phyloP scores from a whole-genome alignment of 257 asterid species.

The Fraxinus quadrangulata region DNA sequence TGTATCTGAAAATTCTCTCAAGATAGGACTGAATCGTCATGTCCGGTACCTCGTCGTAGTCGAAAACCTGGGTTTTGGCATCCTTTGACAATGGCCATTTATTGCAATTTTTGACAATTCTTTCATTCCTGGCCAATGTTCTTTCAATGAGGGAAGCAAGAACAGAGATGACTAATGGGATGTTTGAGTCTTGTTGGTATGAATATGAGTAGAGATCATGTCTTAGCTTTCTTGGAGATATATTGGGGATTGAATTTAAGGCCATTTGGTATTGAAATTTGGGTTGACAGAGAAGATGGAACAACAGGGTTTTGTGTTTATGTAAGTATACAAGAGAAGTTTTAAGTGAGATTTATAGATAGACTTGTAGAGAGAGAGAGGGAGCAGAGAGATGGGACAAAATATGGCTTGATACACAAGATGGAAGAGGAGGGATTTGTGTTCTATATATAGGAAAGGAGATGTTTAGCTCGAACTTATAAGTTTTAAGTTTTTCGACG shows the following conservation, averaged over 20 bases:
- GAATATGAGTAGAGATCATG: constrained; percentile 71
- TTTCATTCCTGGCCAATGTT: constrained; percentile 66
- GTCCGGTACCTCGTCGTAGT: constrained; percentile 73
- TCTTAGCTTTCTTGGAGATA: constrained; percentile 85
- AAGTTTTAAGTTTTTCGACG: no score
- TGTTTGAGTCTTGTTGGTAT: constrained; percentile 47
- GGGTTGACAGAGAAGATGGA: neutral
- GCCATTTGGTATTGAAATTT: constrained; percentile 44
- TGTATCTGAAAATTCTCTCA: constrained; percentile 86
- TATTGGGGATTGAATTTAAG: constrained; percentile 18
- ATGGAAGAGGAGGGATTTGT: no score
- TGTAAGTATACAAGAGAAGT: neutral
- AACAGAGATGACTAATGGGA: constrained; percentile 86
- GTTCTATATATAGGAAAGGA: no score
- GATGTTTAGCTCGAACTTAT: neutral
- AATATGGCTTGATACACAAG: no score
- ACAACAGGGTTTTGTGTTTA: constrained; percentile 9
- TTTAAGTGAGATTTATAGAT: constrained; percentile 26
- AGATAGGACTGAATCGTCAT: constrained; percentile 73
- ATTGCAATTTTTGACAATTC: constrained; percentile 49
- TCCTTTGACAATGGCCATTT: constrained; percentile 28
- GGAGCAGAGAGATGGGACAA: neutral
- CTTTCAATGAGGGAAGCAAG: constrained; percentile 88
- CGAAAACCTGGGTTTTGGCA: constrained; percentile 54
- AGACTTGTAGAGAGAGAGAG: neutral